Evolutionary conservation across 345 rosid species (phyloP).

Genomic region (Capsella bursapastoris): DNA sequence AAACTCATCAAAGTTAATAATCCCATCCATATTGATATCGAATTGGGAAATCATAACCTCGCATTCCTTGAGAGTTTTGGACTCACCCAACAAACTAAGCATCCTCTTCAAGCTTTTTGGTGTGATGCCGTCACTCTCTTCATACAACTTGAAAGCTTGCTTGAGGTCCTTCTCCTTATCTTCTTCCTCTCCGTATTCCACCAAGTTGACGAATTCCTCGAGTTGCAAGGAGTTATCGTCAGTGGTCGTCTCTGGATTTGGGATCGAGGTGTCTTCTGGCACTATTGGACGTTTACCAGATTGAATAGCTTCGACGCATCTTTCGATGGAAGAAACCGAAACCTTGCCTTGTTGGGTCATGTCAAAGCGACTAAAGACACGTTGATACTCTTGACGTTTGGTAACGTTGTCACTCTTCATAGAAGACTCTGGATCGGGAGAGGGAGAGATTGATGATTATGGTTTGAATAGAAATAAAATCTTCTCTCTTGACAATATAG

Average conservation of each 20-base stretch:
- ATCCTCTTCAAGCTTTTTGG: slow-evolving; percentile 61
- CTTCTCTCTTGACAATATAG: slow-evolving; percentile 3
- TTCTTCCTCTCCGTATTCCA: slow-evolving; percentile 55
- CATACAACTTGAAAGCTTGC: slow-evolving; percentile 63
- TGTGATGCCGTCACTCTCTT: slow-evolving; percentile 62
- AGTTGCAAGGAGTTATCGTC: slow-evolving; percentile 55
- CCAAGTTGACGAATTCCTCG: slow-evolving; percentile 57
- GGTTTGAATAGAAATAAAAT: not conserved
- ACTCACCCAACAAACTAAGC: slow-evolving; percentile 59
- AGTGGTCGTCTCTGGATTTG: slow-evolving; percentile 41
- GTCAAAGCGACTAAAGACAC: slow-evolving; percentile 57
- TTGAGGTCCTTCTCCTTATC: slow-evolving; percentile 55
- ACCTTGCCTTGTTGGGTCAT: slow-evolving; percentile 54
- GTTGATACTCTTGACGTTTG: slow-evolving; percentile 45
- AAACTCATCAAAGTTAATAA: slow-evolving; percentile 69
- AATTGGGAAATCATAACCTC: slow-evolving; percentile 58
- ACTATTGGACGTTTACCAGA: slow-evolving; percentile 39
- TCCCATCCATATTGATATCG: slow-evolving; percentile 67
- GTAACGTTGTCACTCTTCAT: slow-evolving; percentile 32
- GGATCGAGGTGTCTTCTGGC: slow-evolving; percentile 29
- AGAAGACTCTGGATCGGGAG: slow-evolving; percentile 14
- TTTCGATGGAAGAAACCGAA: slow-evolving; percentile 52
- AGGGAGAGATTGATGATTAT: not conserved
- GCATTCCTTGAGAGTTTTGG: slow-evolving; percentile 55
- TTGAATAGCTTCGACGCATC: slow-evolving; percentile 49